These are phyloP conservation scores for Quercus alba DNA, from an alignment of 306 rosid genomes.

Conservation along the genomic window DNA sequence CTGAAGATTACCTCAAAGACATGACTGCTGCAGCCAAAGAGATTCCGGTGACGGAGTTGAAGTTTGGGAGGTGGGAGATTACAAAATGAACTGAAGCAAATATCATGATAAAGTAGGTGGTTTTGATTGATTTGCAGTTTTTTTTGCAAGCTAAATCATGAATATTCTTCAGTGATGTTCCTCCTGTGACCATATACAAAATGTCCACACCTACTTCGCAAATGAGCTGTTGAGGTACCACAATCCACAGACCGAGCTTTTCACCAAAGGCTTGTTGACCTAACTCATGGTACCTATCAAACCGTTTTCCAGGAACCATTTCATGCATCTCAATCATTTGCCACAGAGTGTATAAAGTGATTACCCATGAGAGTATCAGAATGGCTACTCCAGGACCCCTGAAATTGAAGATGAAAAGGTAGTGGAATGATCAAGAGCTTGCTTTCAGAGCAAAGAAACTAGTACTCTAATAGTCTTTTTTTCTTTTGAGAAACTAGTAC, in stretches of 20 bases:
- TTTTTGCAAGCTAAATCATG: conserved; percentile 35
- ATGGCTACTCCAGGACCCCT: conserved; percentile 74
- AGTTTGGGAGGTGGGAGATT: conserved; percentile 71
- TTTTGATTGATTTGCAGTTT: conserved; percentile 41
- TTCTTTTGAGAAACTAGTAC: not conserved
- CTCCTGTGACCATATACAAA: conserved; percentile 76
- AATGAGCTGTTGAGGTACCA: conserved; percentile 74
- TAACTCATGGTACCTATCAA: conserved; percentile 72
- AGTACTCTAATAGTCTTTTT: not conserved
- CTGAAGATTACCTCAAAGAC: conserved; percentile 56
- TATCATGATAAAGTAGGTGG: conserved; percentile 65
- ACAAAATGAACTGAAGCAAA: conserved; percentile 74
- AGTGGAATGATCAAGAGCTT: not conserved
- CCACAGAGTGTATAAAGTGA: conserved; percentile 67
- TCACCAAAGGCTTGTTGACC: conserved; percentile 79
- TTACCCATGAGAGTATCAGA: conserved; percentile 58
- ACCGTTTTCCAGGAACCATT: conserved; percentile 74
- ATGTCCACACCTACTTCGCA: conserved; percentile 63
- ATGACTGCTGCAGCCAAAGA: conserved; percentile 76
- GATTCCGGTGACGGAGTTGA: conserved; percentile 59
- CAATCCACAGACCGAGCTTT: conserved; percentile 70
- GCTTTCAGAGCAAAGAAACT: not conserved
- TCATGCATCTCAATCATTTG: conserved; percentile 92
- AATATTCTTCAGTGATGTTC: conserved; percentile 60
- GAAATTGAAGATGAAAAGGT: not conserved